phyloP scores from a whole-genome alignment of 345 rosid genomes.

The Reutealis trisperma region DNA sequence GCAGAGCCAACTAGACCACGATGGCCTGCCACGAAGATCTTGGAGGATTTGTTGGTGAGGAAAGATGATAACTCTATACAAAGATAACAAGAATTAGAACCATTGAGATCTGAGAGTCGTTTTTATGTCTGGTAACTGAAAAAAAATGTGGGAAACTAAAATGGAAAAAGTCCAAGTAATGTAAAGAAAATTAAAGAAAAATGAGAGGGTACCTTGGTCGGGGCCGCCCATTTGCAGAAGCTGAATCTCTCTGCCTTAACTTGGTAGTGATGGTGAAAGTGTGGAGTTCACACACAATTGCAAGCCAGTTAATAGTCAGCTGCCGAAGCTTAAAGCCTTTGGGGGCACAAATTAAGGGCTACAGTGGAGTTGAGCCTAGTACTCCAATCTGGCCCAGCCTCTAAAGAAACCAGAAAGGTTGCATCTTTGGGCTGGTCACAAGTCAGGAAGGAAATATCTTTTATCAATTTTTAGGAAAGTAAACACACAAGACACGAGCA shows the following conservation, averaged over 20 bases:
- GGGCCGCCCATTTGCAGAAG: constrained; percentile 9
- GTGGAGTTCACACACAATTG: background rate
- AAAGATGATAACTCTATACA: constrained; percentile 34
- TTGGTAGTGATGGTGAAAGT: background rate
- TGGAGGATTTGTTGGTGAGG: constrained; percentile 64
- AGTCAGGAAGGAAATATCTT: background rate
- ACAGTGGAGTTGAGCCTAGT: background rate
- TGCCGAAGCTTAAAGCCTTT: background rate
- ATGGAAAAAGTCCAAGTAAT: background rate
- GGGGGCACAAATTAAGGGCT: background rate
- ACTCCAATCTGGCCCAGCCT: background rate
- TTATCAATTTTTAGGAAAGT: background rate
- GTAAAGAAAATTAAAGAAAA: background rate
- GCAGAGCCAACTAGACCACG: constrained; percentile 92
- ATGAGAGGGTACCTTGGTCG: constrained; percentile 12
- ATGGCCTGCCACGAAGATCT: constrained; percentile 95
- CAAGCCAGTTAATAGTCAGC: background rate
- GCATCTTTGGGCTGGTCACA: background rate
- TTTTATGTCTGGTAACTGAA: background rate
- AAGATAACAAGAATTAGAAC: background rate
- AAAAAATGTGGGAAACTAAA: background rate
- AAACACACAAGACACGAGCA: too few species aligned
- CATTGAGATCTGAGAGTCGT: background rate
- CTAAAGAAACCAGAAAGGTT: background rate
- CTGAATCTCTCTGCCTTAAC: background rate